These are phyloP conservation scores for Barbarea vulgaris DNA, from an alignment of 345 rosid genomes.

Conservation along the genomic window DNA sequence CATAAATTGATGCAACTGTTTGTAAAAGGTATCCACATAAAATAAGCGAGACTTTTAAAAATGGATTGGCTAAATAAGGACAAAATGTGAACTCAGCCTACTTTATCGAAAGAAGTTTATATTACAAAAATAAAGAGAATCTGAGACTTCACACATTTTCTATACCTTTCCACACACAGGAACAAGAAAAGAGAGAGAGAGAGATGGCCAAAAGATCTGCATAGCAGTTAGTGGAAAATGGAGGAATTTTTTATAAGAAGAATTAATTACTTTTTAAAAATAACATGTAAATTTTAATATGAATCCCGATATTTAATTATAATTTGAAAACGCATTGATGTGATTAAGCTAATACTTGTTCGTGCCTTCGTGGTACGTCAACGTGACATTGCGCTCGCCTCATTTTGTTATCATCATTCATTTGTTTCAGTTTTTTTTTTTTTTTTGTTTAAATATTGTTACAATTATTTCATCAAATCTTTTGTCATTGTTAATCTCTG, in stretches of 20 bases:
- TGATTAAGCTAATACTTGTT: neutral
- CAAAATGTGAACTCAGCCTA: slow-evolving; percentile 2
- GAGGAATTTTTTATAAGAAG: neutral
- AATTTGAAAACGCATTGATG: neutral
- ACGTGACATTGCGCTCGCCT: slow-evolving; percentile 8
- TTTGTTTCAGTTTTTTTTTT: neutral
- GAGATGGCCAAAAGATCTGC: slow-evolving; percentile 4
- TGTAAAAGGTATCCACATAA: neutral
- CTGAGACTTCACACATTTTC: slow-evolving; percentile 15
- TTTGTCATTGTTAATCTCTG: neutral
- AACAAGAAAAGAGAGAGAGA: neutral
- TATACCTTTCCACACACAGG: neutral
- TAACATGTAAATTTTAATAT: neutral
- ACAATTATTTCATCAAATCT: neutral
- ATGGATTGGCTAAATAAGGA: neutral
- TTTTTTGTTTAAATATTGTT: too few relatives aligned
- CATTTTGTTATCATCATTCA: neutral
- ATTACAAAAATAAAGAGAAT: neutral
- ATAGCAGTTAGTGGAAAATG: neutral
- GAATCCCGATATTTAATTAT: neutral
- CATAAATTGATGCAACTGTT: neutral
- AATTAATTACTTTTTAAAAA: neutral
- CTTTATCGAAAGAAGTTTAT: neutral
- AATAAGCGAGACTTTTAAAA: neutral
- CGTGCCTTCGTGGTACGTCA: too few relatives aligned